These are phyloP conservation scores for Strigomonas galati DNA, from an alignment of 208 protist genomes.

Conservation along the genomic window DNA sequence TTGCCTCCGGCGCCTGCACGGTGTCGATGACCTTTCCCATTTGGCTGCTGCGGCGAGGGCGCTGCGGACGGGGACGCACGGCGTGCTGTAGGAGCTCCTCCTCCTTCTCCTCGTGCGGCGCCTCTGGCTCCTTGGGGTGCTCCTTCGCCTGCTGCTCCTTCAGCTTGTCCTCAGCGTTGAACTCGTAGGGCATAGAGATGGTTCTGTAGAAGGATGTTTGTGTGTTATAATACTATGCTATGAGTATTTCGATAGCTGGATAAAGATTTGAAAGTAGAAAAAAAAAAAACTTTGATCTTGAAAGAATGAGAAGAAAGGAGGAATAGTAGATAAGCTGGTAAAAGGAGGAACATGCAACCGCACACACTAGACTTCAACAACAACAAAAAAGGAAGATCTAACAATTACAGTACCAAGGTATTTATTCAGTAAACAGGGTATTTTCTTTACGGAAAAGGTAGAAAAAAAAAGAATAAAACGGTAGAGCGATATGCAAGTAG, in stretches of 20 bases:
- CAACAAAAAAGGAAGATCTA: not conserved
- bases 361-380: no score
- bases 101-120: not conserved
- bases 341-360: no score
- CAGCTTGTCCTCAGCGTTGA: constrained; percentile 19
- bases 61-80: constrained; percentile 9
- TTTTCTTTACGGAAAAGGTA: not conserved
- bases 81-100: not conserved
- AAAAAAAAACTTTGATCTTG: not conserved
- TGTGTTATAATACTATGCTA: not conserved
- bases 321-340: not conserved
- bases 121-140: not conserved
- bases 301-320: not conserved
- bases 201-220: constrained; percentile 5
- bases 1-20: constrained; percentile 13
- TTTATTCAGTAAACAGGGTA: not conserved
- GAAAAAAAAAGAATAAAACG: constrained; percentile 5
- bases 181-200: constrained; percentile 20
- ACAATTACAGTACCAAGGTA: not conserved
- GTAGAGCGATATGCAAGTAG: not conserved
- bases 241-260: not conserved
- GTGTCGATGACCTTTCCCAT: constrained; percentile 14
- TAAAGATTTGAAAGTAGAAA: not conserved
- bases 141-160: constrained; percentile 3
- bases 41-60: constrained; percentile 19